Percentiles rank a stretch among this genome's conserved stretches.
Conservation (phyloP, 2,329 filamentous ascomycete genomes). For the Aspergillus ochraceoroseus region DNA sequence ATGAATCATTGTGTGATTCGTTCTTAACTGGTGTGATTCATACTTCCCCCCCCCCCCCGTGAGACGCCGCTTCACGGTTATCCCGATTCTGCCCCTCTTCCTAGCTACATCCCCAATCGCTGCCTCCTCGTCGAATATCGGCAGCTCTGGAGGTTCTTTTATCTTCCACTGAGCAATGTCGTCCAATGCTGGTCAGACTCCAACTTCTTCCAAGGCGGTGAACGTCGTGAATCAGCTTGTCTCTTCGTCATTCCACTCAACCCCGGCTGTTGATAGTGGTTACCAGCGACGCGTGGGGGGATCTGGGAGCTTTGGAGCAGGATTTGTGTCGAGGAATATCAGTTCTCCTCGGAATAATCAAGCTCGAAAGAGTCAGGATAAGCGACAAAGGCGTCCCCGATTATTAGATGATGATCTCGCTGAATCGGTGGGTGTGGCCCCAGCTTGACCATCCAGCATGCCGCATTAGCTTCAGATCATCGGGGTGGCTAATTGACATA, state of each 20-base stretch:
- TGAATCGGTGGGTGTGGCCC: constrained; percentile 61
- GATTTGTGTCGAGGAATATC: constrained; percentile 35
- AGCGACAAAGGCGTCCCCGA: constrained; percentile 68
- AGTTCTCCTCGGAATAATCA: constrained; percentile 64
- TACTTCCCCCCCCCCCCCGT: too few relatives aligned
- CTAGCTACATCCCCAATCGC: constrained; percentile 22
- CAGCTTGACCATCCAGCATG: neutral
- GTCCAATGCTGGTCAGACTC: constrained; percentile 36
- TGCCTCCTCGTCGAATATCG: constrained; percentile 2
- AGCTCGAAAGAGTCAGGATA: constrained; percentile 73
- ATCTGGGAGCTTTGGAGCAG: constrained; percentile 41
- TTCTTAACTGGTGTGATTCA: too few relatives aligned
- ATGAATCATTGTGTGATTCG: constrained; percentile 13
- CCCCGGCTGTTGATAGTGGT: constrained; percentile 32
- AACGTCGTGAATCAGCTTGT: constrained; percentile 34
- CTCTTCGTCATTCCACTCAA: constrained; percentile 32
- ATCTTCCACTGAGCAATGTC: constrained; percentile 35
- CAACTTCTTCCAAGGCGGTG: constrained; percentile 39
- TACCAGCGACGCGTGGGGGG: constrained; percentile 41
- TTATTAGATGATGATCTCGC: constrained; percentile 78
- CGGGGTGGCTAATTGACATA: constrained; percentile 19
- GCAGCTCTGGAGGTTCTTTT: constrained; percentile 1
- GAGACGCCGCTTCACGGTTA: too few relatives aligned
- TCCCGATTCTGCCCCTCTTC: constrained; percentile 19
- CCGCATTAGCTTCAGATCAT: too few relatives aligned